These are phyloP conservation scores for Lithocarpus polystachyus DNA, from an alignment of 306 rosid species.

Conservation along the genomic window DNA sequence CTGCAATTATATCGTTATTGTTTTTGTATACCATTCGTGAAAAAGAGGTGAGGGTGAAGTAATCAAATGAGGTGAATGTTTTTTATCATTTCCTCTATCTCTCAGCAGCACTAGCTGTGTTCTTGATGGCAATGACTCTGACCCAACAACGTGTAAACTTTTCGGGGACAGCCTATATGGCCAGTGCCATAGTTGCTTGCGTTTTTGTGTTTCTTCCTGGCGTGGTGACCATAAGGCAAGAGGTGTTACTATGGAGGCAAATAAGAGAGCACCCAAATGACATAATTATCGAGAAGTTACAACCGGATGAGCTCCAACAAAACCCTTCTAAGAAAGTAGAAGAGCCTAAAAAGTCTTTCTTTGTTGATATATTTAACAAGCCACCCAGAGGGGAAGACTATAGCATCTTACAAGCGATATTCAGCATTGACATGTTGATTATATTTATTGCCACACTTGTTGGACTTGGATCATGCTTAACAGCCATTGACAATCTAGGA, in stretches of 20 bases:
- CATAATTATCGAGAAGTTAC: constrained; percentile 6
- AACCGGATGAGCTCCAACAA: neutral
- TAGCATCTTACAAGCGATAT: constrained; percentile 38
- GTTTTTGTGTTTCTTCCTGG: too few relatives aligned
- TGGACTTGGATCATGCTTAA: constrained; percentile 39
- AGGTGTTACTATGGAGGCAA: constrained; percentile 22
- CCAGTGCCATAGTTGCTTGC: constrained; percentile 20
- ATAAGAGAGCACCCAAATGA: neutral
- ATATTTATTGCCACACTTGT: constrained; percentile 30
- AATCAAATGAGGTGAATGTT: constrained; percentile 25
- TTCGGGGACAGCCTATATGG: constrained; percentile 24
- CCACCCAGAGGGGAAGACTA: constrained; percentile 47
- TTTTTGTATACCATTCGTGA: constrained; percentile 36
- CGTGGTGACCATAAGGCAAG: constrained; percentile 23
- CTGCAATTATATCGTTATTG: constrained; percentile 32
- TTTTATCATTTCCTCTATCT: constrained; percentile 37
- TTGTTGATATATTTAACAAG: constrained; percentile 3
- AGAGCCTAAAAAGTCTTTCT: neutral
- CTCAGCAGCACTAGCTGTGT: constrained; percentile 34
- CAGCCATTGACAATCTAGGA: constrained; percentile 45
- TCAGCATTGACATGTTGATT: constrained; percentile 38
- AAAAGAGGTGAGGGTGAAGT: constrained; percentile 15
- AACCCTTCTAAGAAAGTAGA: neutral
- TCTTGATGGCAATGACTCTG: constrained; percentile 35
- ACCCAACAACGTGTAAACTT: constrained; percentile 18